Conservation (phyloP, 768 basidiomycete genomes). For the Megacollybia marginata region DNA sequence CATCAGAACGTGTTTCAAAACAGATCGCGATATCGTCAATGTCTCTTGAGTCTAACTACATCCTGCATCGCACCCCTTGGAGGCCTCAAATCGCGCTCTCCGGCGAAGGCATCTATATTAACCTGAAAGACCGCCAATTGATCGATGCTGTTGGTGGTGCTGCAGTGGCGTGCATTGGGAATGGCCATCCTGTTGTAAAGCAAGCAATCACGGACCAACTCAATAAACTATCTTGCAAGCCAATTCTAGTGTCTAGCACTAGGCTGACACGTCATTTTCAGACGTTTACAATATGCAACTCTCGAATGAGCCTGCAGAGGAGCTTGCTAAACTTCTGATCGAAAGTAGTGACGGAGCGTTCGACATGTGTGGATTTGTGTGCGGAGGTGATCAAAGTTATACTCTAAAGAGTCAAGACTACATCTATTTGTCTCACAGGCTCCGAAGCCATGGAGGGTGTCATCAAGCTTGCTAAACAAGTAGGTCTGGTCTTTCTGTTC, state of each 20-base stretch:
- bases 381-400: slow-evolving; percentile 46
- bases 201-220: slow-evolving; percentile 75
- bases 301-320: slow-evolving; percentile 75
- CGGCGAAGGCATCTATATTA: slow-evolving; percentile 65
- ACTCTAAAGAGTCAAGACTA: neutral
- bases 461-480: slow-evolving; percentile 78
- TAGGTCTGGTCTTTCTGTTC: slow-evolving; percentile 17
- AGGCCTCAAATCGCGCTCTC: slow-evolving; percentile 59
- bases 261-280: slow-evolving; percentile 17
- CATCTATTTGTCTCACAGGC: slow-evolving; percentile 31
- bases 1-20: too few relatives aligned
- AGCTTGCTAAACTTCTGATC: slow-evolving; percentile 61
- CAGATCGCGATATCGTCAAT: neutral
- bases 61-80: slow-evolving; percentile 67
- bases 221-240: slow-evolving; percentile 70
- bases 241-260: neutral
- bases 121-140: slow-evolving; percentile 54
- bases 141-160: slow-evolving; percentile 84
- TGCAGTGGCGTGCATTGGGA: slow-evolving; percentile 75
- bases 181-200: slow-evolving; percentile 62
- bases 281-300: slow-evolving; percentile 87
- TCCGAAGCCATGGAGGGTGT: slow-evolving; percentile 87
- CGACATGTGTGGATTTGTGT: slow-evolving; percentile 60
- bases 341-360: slow-evolving; percentile 70
- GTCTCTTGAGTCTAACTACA: neutral